Evolutionary conservation across 2,329 filamentous ascomycete species (phyloP), one percentile per base, ranked within the genome.

Genomic region (Colletotrichum phormii): DNA sequence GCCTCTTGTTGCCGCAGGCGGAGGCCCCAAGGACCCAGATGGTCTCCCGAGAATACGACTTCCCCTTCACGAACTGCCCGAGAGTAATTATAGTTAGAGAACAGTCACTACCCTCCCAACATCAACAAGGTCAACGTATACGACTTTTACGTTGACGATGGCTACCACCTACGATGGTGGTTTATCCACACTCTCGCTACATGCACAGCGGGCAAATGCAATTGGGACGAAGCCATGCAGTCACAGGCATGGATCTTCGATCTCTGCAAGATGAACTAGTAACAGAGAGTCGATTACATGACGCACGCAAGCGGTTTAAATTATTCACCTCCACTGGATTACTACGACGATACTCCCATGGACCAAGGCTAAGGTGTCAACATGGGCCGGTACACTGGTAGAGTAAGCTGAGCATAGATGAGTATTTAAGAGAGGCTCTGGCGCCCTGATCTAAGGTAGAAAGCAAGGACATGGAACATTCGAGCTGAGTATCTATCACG

Each of bases 151-250:
- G 42, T 46, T 6, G 42, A 46, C 7, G 1, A 46, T 6, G 42
- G 42, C 15, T 46, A 46, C 6, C 42, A 46, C 1, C 15, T 18
- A 7, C 18, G 42, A 46, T 46, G 42, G 42, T 46, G 42, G 42
- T 46, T 15, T 46, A 0, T 46, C 0, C 15, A 46, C 7, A 0
- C 42, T 0, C 42, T 46, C 7, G 42, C 42, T 0, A 46, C 0
- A n/a, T 46, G 42, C 18, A 0, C 42, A n/a, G 42, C 42, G 15
- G 42, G 42, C 42, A n/a, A 46, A 46, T 46, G 42, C 42, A 46
- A 0, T 9, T 0, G 42, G 18, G 18, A 46, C 0, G 18, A 46
- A 46, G 42, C 13, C 15, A 1, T 46, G 0, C 15, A 46, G 18
- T 18, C 42, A n/a, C 42, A 46, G 1, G 1, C 1, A 7, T 46